Evolutionary conservation across 345 rosid genomes (phyloP).

Genomic region (Eutrema yunnanense): DNA sequence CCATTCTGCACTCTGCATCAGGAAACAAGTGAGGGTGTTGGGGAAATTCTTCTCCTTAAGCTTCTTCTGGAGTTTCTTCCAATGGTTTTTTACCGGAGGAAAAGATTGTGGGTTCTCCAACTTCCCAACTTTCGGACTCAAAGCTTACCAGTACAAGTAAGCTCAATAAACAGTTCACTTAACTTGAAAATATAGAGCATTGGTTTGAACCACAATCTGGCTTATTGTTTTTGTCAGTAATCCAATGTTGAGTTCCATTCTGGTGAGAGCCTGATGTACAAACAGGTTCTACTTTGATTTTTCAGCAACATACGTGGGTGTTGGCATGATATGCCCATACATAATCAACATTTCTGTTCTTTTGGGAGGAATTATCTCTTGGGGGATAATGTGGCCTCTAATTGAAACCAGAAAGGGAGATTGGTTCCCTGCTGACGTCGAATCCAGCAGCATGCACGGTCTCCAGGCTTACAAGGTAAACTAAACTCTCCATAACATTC

Average conservation of each 20-base stretch:
- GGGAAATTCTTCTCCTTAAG: constrained; percentile 76
- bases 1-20: constrained; percentile 18
- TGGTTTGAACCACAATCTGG: constrained; percentile 3
- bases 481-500: constrained; percentile 1
- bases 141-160: constrained; percentile 58
- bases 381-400: constrained; percentile 90
- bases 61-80: constrained; percentile 84
- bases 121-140: constrained; percentile 81
- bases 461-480: constrained; percentile 71
- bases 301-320: constrained; percentile 81
- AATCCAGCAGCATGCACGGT: constrained; percentile 43
- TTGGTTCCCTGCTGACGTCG: constrained; percentile 45
- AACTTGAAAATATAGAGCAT: background rate
- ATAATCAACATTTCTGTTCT: constrained; percentile 60
- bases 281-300: constrained; percentile 83
- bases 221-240: constrained; percentile 2
- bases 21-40: constrained; percentile 67
- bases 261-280: constrained; percentile 26
- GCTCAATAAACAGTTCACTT: background rate
- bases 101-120: constrained; percentile 53
- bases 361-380: constrained; percentile 68
- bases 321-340: constrained; percentile 88
- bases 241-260: constrained; percentile 11
- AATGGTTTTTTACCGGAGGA: constrained; percentile 74
- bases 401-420: constrained; percentile 53